Conservation (phyloP, 805 yeast species). For the Wickerhamomyces tratensis region DNA sequence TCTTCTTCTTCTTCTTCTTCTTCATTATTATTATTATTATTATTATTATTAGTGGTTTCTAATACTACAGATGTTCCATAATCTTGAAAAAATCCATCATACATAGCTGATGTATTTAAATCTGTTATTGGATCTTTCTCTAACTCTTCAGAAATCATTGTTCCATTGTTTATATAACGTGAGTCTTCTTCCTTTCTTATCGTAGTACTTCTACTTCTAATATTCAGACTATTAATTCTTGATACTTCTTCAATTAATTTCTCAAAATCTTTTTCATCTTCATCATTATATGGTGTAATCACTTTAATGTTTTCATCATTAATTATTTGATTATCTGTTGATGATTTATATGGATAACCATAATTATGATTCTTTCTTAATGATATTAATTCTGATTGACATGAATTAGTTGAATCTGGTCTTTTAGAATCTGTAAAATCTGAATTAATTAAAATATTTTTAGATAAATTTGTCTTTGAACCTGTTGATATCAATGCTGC, state of each 20-base stretch:
- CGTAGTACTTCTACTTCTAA: no score
- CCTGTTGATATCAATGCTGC: conserved; percentile 31
- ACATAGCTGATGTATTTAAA: conserved; percentile 2
- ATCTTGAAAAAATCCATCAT: conserved; percentile 14
- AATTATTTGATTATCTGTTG: no score
- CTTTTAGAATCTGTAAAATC: conserved; percentile 16
- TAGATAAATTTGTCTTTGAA: conserved; percentile 4
- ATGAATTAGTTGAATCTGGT: not conserved
- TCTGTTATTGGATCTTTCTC: not conserved
- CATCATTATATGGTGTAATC: not conserved
- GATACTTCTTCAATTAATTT: not conserved
- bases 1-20: no score
- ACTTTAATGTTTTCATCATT: not conserved
- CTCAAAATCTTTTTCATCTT: not conserved
- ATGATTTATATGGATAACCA: no score
- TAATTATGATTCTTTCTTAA: not conserved
- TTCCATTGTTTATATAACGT: not conserved
- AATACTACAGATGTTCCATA: conserved; percentile 2
- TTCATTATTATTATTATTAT: no score
- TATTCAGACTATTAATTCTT: no score
- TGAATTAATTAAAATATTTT: conserved; percentile 1
- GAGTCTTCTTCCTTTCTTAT: no score
- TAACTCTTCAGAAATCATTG: conserved; percentile 4
- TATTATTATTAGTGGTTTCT: no score
- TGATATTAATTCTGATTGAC: not conserved